Conservation (phyloP, 2,329 filamentous ascomycete genomes). For the Colletotrichum filicis region DNA sequence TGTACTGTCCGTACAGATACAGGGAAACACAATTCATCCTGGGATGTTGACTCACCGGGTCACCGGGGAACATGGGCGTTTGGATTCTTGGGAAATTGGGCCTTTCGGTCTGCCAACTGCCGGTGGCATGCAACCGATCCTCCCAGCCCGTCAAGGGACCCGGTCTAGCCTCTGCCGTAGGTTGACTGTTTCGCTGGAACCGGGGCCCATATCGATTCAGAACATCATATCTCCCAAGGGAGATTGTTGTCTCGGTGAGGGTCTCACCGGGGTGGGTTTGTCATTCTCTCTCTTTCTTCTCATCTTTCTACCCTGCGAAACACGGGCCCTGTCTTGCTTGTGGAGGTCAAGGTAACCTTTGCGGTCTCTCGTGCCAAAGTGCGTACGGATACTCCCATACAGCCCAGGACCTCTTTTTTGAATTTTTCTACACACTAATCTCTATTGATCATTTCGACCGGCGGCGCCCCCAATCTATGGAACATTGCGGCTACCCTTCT, state of each 20-base stretch:
- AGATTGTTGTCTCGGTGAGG: constrained; percentile 25
- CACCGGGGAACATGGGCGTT: constrained; percentile 2
- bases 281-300: neutral
- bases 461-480: constrained; percentile 14
- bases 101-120: constrained; percentile 19
- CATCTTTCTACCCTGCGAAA: constrained; percentile 13
- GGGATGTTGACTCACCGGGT: constrained; percentile 30
- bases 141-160: constrained; percentile 1
- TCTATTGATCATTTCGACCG: constrained; percentile 20
- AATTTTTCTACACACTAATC: neutral
- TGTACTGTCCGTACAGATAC: no score
- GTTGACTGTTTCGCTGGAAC: neutral
- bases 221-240: neutral
- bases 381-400: no score
- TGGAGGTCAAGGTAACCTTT: neutral
- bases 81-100: constrained; percentile 12
- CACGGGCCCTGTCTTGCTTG: constrained; percentile 3
- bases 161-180: neutral
- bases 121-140: constrained; percentile 1
- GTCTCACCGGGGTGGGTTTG: constrained; percentile 22
- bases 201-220: neutral
- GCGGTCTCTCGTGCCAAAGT: neutral
- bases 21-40: constrained; percentile 1
- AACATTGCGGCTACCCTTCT: constrained; percentile 22
- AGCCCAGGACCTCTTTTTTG: neutral